phyloP scores from a whole-genome alignment of 805 yeast species.

The Yamadazyma olivae region DNA sequence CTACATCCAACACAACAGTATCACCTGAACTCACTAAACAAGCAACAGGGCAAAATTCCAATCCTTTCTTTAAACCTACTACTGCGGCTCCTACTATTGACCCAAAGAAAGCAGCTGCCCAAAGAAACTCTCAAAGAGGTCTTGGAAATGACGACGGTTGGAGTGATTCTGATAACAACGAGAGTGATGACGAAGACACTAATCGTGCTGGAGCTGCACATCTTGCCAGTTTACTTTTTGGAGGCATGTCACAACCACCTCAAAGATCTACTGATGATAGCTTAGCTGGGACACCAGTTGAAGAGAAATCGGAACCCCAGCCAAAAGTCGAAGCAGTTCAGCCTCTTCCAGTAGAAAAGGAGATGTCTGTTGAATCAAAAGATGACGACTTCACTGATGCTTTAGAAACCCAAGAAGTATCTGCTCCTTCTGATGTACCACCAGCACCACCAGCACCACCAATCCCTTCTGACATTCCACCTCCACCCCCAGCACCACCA shows the following conservation, averaged over 20 bases:
- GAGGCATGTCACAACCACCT: conserved; percentile 45
- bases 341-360: conserved; percentile 2
- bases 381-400: conserved; percentile 7
- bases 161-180: conserved; percentile 42
- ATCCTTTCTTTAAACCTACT: conserved; percentile 60
- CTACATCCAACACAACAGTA: background rate
- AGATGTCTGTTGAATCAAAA: background rate
- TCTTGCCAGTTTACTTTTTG: conserved; percentile 51
- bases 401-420: conserved; percentile 4
- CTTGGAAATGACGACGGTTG: conserved; percentile 39
- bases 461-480: conserved; percentile 14
- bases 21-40: conserved; percentile 7
- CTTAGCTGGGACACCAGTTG: conserved; percentile 13
- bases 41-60: conserved; percentile 15
- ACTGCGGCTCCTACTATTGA: conserved; percentile 36
- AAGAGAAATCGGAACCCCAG: conserved; percentile 9
- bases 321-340: conserved; percentile 1
- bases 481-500: conserved; percentile 17
- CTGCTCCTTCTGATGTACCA: conserved; percentile 15
- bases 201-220: conserved; percentile 54
- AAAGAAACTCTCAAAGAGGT: conserved; percentile 70
- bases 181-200: conserved; percentile 45
- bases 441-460: conserved; percentile 23
- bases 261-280: conserved; percentile 14
- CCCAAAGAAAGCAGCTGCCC: conserved; percentile 60